A percentile compares a stretch with the other conserved stretches of the same genome.
These are phyloP conservation scores for Cercospora beticola DNA, from an alignment of 2,329 filamentous ascomycete genomes.

Conservation along the genomic window DNA sequence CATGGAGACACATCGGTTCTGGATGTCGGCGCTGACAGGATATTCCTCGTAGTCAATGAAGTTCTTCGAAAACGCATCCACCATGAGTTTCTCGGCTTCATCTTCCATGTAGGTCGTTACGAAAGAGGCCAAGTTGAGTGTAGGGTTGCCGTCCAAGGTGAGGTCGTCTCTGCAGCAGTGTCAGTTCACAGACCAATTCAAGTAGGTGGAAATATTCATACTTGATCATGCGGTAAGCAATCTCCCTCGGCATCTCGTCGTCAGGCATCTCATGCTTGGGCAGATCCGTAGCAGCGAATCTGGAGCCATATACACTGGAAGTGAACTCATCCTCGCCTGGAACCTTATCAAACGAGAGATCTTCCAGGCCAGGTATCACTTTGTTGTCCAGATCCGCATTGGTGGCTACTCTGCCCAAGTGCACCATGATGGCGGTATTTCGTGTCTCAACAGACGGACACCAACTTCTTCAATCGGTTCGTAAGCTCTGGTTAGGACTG, in stretches of 20 bases:
- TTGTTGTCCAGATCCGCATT: constrained; percentile 38
- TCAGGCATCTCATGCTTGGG: constrained; percentile 86
- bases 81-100: constrained; percentile 93
- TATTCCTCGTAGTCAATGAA: constrained; percentile 62
- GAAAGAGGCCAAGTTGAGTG: constrained; percentile 76
- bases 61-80: constrained; percentile 88
- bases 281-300: constrained; percentile 76
- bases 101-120: constrained; percentile 98
- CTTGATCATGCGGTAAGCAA: constrained; percentile 96
- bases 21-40: constrained; percentile 55
- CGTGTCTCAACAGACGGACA: not conserved
- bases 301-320: constrained; percentile 83
- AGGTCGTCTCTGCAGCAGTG: not conserved
- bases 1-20: constrained; percentile 76
- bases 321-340: constrained; percentile 59
- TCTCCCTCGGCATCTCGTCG: constrained; percentile 81
- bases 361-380: constrained; percentile 48
- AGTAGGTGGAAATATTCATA: constrained; percentile 63
- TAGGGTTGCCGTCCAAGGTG: constrained; percentile 12
- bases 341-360: constrained; percentile 48
- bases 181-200: not conserved
- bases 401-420: constrained; percentile 36
- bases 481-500: not conserved
- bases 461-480: not conserved
- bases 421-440: constrained; percentile 35